Base-by-base conservation (phyloP, 2,329 filamentous ascomycete genomes). In the Capronia americana region DNA sequence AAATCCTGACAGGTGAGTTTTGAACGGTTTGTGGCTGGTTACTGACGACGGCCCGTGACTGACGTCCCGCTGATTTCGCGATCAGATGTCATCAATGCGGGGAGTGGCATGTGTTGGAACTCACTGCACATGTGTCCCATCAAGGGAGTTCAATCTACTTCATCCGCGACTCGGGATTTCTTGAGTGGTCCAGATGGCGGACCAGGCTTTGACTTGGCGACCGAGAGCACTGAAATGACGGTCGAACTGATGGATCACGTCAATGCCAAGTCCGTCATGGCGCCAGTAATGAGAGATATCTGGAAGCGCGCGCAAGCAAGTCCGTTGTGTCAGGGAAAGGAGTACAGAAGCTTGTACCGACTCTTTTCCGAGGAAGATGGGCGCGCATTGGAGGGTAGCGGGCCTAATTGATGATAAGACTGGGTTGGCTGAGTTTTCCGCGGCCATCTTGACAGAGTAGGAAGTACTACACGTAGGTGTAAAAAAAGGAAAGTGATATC, bases 281-380 rank as follows among this genome's bases (percentile, higher is more conserved):
- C 85, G 0, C 76, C 81, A 3, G 76, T 75, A 24, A 84, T 84
- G 0, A 73, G 87, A 66, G 77, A 78, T 30, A 82, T 83, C 5
- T 88, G 87, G 80, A 76, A 10, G 84, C 85, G 2, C 82, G 81
- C 58, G n/a, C 41, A 3, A 7, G 41, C 3, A 14, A 46, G 41
- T 46, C 41, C 41, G 41, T 46, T 46, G 10, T 87, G 83, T 76
- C 80, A 74, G 63, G 84, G 84, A 67, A 72, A 85, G 66, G 85
- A 88, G 71, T 87, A 83, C 30, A 79, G 85, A 64, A 84, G 87
- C 28, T 81, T 88, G 1, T 87, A 84, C 65, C 67, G 46, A 66
- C 69, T 51, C 65, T 72, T 60, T 26, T 53, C 50, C 3, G 50
- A 53, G 24, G 24, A 53, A 3, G 50, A 53, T 1, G 50, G 50